Percentiles rank a stretch among this genome's conserved stretches.
Evolutionary conservation across 805 yeast species (phyloP).

Genomic region (Barnettozyma sp.): DNA sequence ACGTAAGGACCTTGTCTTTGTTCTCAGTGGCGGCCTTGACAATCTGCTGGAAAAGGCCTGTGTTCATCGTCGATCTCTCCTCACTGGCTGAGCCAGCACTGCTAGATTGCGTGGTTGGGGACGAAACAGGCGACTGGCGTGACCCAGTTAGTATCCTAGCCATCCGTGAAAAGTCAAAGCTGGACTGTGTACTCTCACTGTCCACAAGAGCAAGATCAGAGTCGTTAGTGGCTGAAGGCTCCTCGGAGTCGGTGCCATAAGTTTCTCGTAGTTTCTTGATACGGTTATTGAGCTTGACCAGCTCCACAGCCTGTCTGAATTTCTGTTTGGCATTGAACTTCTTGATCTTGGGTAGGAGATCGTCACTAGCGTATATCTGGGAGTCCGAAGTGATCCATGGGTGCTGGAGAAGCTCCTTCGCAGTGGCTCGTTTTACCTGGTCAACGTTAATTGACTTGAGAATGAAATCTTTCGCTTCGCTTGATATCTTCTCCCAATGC

Average conservation of each 20-base stretch:
- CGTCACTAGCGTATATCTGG: slow-evolving; percentile 40
- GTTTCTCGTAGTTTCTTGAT: slow-evolving; percentile 58
- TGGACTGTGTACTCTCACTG: slow-evolving; percentile 17
- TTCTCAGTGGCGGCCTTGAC: slow-evolving; percentile 62
- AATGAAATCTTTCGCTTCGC: slow-evolving; percentile 76
- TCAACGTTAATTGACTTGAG: slow-evolving; percentile 60
- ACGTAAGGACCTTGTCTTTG: slow-evolving; percentile 21
- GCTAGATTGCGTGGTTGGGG: slow-evolving; percentile 3
- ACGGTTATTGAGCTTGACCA: slow-evolving; percentile 75
- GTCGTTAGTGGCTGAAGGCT: slow-evolving; percentile 16
- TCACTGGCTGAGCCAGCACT: slow-evolving; percentile 5
- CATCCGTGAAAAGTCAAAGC: slow-evolving; percentile 6
- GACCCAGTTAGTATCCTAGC: slow-evolving; percentile 2
- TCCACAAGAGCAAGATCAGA: slow-evolving; percentile 22
- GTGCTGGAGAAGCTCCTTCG: slow-evolving; percentile 54
- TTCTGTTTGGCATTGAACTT: slow-evolving; percentile 78
- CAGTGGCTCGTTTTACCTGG: slow-evolving; percentile 64
- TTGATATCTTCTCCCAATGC: slow-evolving; percentile 79
- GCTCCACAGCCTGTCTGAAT: slow-evolving; percentile 78
- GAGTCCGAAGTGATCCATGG: slow-evolving; percentile 63
- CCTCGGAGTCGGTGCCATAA: slow-evolving; percentile 48
- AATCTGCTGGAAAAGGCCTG: slow-evolving; percentile 60
- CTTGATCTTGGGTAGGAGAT: slow-evolving; percentile 75
- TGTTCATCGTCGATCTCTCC: slow-evolving; percentile 28
- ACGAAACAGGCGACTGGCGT: slow-evolving; percentile 8